Percentiles rank a stretch among this genome's conserved stretches.
phyloP scores from a whole-genome alignment of 352 stramenopile genomes.

The Blastocystis sp. region DNA sequence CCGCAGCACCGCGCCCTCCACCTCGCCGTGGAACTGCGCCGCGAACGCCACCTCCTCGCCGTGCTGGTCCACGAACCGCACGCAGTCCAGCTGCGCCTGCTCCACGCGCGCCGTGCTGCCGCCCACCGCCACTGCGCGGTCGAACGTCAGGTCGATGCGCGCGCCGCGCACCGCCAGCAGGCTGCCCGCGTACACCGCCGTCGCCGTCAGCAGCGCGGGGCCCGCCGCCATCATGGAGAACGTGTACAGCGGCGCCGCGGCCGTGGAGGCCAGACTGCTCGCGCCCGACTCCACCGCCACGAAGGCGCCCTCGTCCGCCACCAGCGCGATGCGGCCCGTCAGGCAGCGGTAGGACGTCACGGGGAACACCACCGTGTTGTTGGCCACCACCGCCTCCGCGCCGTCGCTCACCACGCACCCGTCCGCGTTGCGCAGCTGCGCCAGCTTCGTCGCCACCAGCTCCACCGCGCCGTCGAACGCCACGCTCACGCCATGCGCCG shows the following conservation, averaged over 20 bases:
- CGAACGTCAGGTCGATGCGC: constrained; percentile 52
- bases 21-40: constrained; percentile 25
- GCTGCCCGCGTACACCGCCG: constrained; percentile 18
- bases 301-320: constrained; percentile 27
- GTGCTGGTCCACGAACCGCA: constrained; percentile 3
- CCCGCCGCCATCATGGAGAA: constrained; percentile 26
- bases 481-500: not conserved
- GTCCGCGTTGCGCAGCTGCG: not conserved
- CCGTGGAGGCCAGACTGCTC: not conserved
- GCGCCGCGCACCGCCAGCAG: constrained; percentile 2
- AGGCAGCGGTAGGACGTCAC: constrained; percentile 8
- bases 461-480: constrained; percentile 27
- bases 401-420: not conserved
- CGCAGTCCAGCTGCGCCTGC: not conserved
- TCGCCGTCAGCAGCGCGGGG: constrained; percentile 15
- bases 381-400: not conserved
- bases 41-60: not conserved
- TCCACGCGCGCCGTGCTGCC: not conserved
- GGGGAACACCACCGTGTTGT: not conserved
- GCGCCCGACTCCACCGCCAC: not conserved
- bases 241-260: not conserved
- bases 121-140: not conserved
- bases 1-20: not conserved
- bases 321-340: not conserved
- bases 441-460: not conserved